Conservation (phyloP, 768 basidiomycete species). For the Crassisporium funariophilum region DNA sequence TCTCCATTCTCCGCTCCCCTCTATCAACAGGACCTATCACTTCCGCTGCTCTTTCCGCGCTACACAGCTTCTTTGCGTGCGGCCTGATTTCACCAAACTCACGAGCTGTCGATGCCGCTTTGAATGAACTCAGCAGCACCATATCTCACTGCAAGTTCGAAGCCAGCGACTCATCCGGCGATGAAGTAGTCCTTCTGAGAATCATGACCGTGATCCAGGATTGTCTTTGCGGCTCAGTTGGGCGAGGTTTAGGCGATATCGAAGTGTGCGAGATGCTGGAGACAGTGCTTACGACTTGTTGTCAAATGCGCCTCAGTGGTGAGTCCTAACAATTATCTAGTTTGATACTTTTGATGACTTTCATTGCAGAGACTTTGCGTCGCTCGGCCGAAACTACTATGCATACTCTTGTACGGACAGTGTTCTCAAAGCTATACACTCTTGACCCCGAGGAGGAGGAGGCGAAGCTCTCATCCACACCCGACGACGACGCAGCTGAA, state of each 20-base stretch:
- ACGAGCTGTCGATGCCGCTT: conserved; percentile 58
- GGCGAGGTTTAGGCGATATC: conserved; percentile 80
- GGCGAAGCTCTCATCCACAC: conserved; percentile 53
- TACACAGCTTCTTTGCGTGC: conserved; percentile 87
- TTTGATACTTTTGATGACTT: conserved; percentile 11
- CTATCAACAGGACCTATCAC: conserved; percentile 97
- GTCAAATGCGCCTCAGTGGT: conserved; percentile 97
- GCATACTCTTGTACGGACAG: conserved; percentile 81
- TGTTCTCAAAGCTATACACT: conserved; percentile 72
- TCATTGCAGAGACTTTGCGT: conserved; percentile 72
- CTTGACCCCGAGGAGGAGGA: conserved; percentile 72
- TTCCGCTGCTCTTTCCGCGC: conserved; percentile 84
- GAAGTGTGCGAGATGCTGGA: conserved; percentile 99
- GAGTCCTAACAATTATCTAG: conserved; percentile 16
- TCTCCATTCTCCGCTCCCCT: conserved; percentile 90
- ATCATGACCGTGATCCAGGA: conserved; percentile 90
- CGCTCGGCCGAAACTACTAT: conserved; percentile 88
- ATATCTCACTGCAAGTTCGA: conserved; percentile 98
- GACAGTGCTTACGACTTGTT: conserved; percentile 94
- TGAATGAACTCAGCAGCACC: conserved; percentile 84
- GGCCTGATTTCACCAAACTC: conserved; percentile 66
- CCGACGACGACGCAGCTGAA: conserved; percentile 51
- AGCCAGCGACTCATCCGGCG: conserved; percentile 94
- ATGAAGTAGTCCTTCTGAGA: conserved; percentile 92
- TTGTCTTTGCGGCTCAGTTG: conserved; percentile 72